Conservation (phyloP, 345 rosid species). For the Acer negundo region DNA sequence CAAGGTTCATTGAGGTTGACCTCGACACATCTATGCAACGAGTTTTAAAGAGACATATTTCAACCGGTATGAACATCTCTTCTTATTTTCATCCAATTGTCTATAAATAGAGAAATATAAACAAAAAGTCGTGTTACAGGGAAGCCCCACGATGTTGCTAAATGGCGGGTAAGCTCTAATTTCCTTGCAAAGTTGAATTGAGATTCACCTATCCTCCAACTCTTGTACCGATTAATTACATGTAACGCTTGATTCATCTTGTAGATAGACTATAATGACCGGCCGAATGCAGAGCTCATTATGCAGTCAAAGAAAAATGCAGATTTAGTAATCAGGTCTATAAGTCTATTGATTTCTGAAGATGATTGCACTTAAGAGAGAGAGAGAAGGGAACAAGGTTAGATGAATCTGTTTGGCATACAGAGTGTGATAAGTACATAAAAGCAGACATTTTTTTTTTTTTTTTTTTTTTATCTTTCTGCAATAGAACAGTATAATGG, state of each 20-base stretch:
- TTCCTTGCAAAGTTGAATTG: not conserved
- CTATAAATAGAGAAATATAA: not conserved
- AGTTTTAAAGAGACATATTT: constrained; percentile 72
- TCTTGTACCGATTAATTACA: not conserved
- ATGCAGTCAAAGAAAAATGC: constrained; percentile 71
- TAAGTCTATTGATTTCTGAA: constrained; percentile 51
- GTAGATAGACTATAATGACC: constrained; percentile 82
- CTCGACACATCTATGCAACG: constrained; percentile 76
- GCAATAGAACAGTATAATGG: not conserved
- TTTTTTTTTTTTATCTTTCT: not conserved
- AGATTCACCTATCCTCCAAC: not conserved
- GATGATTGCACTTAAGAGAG: not conserved
- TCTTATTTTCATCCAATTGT: not conserved
- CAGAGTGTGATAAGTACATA: not conserved
- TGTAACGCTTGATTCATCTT: constrained; percentile 12
- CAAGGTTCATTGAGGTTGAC: constrained; percentile 81
- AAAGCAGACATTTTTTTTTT: not conserved
- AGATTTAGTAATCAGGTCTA: constrained; percentile 61
- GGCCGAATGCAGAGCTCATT: constrained; percentile 85
- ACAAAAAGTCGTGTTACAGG: constrained; percentile 39
- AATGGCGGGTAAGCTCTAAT: constrained; percentile 66
- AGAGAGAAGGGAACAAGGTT: not conserved
- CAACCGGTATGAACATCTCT: constrained; percentile 50
- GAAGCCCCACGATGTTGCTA: constrained; percentile 72
- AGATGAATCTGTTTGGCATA: not conserved